Conservation (phyloP, 1,284 basidiomycete genomes). For the Chondrostereum purpureum region DNA sequence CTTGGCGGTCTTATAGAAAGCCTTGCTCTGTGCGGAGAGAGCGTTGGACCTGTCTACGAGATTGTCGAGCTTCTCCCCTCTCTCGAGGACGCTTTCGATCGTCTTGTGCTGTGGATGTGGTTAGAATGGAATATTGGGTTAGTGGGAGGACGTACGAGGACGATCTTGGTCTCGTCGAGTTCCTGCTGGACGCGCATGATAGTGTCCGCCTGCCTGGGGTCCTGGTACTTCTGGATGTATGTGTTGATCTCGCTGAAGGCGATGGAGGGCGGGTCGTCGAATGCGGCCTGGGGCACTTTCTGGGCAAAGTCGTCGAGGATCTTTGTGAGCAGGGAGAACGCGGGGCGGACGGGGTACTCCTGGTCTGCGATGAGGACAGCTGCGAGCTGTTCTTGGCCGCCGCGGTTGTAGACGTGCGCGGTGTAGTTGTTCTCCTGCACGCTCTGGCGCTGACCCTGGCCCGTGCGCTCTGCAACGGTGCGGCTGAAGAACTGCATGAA, state of each 20-base stretch:
- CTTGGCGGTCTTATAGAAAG: conserved; percentile 92
- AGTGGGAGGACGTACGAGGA: conserved; percentile 57
- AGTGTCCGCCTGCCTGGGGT: conserved; percentile 95
- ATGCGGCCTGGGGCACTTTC: conserved; percentile 69
- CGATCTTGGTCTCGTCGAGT: conserved; percentile 98
- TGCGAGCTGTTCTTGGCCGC: conserved; percentile 72
- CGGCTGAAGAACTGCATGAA: conserved; percentile 89
- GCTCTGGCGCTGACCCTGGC: conserved; percentile 83
- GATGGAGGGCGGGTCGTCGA: conserved; percentile 55
- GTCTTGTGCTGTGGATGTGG: conserved; percentile 83
- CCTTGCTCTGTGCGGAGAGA: conserved; percentile 87
- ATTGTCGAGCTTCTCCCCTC: conserved; percentile 97
- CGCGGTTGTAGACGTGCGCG: conserved; percentile 87
- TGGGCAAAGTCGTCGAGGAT: conserved; percentile 89
- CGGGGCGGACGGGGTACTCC: conserved; percentile 95
- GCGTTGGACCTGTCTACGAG: conserved; percentile 93
- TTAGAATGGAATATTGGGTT: conserved; percentile 4
- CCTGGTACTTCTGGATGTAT: conserved; percentile 93
- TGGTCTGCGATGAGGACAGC: conserved; percentile 92
- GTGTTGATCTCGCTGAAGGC: conserved; percentile 69
- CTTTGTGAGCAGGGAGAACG: conserved; percentile 94
- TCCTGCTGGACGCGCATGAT: conserved; percentile 99
- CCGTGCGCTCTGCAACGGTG: conserved; percentile 90
- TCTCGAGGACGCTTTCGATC: conserved; percentile 93
- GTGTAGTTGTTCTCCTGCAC: conserved; percentile 94